Percentiles rank a stretch among this genome's conserved stretches.
Conservation (phyloP, 2,329 filamentous ascomycete genomes). For the Didymellaceae sp. region DNA sequence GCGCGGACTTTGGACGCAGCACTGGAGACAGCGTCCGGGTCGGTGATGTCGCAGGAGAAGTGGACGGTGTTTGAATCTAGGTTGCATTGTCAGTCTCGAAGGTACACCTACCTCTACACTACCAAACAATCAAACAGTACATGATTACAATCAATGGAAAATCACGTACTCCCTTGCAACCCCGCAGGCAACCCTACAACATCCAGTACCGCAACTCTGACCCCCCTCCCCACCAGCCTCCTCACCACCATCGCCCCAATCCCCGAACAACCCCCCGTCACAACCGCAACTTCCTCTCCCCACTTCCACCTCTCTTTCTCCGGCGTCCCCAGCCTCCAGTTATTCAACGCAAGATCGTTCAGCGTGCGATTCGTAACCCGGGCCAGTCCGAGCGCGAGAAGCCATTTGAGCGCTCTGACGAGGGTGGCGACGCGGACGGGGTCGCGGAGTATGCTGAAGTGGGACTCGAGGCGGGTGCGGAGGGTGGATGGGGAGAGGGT, state of each 20-base stretch:
- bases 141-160: background rate
- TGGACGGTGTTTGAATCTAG: slow-evolving; percentile 40
- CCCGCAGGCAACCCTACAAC: background rate
- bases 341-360: slow-evolving; percentile 47
- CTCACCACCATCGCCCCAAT: slow-evolving; percentile 44
- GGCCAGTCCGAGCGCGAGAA: slow-evolving; percentile 43
- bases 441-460: slow-evolving; percentile 39
- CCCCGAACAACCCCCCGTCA: slow-evolving; percentile 48
- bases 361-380: slow-evolving; percentile 35
- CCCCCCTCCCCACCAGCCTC: slow-evolving; percentile 18
- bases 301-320: slow-evolving; percentile 46
- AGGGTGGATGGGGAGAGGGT: too few relatives aligned
- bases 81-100: too few relatives aligned
- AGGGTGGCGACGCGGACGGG: slow-evolving; percentile 27
- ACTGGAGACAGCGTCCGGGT: slow-evolving; percentile 32
- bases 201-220: background rate
- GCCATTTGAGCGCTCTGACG: slow-evolving; percentile 37
- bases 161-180: background rate
- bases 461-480: slow-evolving; percentile 23
- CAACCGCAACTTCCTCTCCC: slow-evolving; percentile 43
- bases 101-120: too few relatives aligned
- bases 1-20: slow-evolving; percentile 34
- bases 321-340: slow-evolving; percentile 47
- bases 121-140: background rate
- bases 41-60: slow-evolving; percentile 45